phyloP scores from a whole-genome alignment of 2,329 filamentous ascomycete species.

The Cordyceps militaris region DNA sequence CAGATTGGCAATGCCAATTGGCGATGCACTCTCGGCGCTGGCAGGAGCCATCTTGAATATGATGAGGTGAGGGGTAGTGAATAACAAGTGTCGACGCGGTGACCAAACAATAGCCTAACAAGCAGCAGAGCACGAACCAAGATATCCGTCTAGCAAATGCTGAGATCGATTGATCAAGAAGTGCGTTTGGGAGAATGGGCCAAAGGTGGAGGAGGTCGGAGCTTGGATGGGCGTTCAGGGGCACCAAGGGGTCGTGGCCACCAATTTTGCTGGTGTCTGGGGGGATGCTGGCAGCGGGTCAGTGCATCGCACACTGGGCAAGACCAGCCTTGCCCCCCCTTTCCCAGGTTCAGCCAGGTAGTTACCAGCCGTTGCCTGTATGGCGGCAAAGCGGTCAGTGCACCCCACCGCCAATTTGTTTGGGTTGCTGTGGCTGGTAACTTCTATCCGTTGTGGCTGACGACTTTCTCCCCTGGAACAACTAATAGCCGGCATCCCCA shows the following conservation, averaged over 20 bases:
- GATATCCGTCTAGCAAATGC: slow-evolving; percentile 10
- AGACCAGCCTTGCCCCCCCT: slow-evolving; percentile 11
- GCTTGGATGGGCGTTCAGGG: slow-evolving; percentile 14
- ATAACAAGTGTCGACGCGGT: not conserved
- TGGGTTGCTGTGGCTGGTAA: slow-evolving; percentile 15
- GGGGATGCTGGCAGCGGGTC: slow-evolving; percentile 14
- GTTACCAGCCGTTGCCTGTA: not conserved
- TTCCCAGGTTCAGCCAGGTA: slow-evolving; percentile 12
- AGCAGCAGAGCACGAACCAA: slow-evolving; percentile 10
- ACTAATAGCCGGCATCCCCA: slow-evolving; percentile 26
- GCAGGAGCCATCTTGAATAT: slow-evolving; percentile 48
- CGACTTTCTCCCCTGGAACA: slow-evolving; percentile 26
- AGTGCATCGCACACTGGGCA: slow-evolving; percentile 15
- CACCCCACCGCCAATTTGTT: slow-evolving; percentile 9
- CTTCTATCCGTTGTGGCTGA: slow-evolving; percentile 14
- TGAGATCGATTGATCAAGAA: slow-evolving; percentile 13
- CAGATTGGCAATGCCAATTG: slow-evolving; percentile 68
- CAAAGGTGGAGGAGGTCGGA: slow-evolving; percentile 13
- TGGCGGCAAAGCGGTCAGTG: slow-evolving; percentile 17
- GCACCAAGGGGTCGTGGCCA: slow-evolving; percentile 14
- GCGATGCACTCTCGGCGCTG: slow-evolving; percentile 54
- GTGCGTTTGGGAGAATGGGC: slow-evolving; percentile 12
- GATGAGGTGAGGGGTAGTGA: not conserved
- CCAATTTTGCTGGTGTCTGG: slow-evolving; percentile 15
- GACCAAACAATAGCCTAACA: slow-evolving; percentile 2